phyloP scores from a whole-genome alignment of 352 stramenopile species.

The Pythium diclinum region DNA sequence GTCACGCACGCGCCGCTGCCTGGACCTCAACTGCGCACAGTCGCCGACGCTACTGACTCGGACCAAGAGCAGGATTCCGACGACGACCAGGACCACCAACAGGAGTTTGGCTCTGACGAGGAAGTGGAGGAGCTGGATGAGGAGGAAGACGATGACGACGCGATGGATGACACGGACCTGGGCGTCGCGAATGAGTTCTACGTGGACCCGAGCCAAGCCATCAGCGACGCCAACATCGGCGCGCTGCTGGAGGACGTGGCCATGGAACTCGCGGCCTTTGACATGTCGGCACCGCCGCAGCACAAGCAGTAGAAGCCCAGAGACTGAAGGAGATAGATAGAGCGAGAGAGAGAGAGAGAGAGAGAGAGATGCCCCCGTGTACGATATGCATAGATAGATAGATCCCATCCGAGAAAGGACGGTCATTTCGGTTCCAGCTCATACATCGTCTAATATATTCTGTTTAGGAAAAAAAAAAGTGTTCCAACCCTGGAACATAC shows the following conservation, averaged over 20 bases:
- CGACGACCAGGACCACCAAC: conserved; percentile 27
- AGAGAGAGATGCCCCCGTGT: neutral
- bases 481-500: neutral
- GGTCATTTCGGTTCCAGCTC: neutral
- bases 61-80: conserved; percentile 42
- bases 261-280: conserved; percentile 66
- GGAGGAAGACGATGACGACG: conserved; percentile 20
- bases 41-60: conserved; percentile 46
- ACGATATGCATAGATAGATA: neutral
- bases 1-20: conserved; percentile 53
- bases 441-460: conserved; percentile 23
- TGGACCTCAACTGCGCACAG: conserved; percentile 56
- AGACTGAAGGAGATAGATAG: neutral
- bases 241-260: conserved; percentile 61
- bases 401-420: neutral
- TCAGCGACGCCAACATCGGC: conserved; percentile 42
- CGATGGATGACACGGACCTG: conserved; percentile 16
- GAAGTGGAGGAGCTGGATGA: conserved; percentile 29
- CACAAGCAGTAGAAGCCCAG: neutral
- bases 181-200: conserved; percentile 38
- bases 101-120: conserved; percentile 16
- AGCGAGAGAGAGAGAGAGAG: too few species aligned
- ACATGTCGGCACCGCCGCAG: conserved; percentile 41
- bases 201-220: conserved; percentile 12
- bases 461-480: neutral